Evolutionary conservation across 352 stramenopile species (phyloP), one percentile per base, ranked within the genome.

Genomic region (Pythium sp.): DNA sequence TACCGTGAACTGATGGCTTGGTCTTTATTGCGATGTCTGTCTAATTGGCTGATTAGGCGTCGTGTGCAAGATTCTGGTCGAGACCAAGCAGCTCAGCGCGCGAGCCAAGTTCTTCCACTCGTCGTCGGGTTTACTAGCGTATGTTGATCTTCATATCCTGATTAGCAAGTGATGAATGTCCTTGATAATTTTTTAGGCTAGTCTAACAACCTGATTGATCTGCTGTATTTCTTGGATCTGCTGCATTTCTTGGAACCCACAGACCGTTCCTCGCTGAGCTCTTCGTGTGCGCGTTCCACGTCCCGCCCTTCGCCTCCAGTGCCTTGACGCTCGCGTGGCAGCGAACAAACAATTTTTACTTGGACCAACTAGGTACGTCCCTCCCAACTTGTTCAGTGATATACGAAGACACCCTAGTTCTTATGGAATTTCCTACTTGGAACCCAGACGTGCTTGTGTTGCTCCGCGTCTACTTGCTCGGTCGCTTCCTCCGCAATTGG

Each of bases 291-390:
- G 61, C 49, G 3, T 64, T 78, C 51, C 81, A 89, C 41, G 69
- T 87, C 9, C 81, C 81, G 5, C 69, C 73, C 3, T 69, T 76
- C 28, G 68, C 67, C 1, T 71, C 70, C n/a, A 70, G 71, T 18
- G 75, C 71, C 22, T 55, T 71, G 51, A 72, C 79, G n/a, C 67
- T 74, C 58, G 65, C 64, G 24, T 73, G 62, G 56, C 72, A 70
- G 49, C 67, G 77, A 12, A 65, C 70, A 41, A 59, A 72, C 20
- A 69, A 77, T 0, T 58, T 84, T 30, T 76, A 74, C 49, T 67
- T 86, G 11, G 79, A 90, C 63, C 80, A 90, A 69, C 62, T 90
- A 11, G 81, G 81, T 89, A 65, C 36, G 67, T 57, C 15, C 5
- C n/a, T 34, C 12, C 1, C 11, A 12, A 12, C 4, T 47, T 30